phyloP scores from a whole-genome alignment of 176 grass and related monocot genomes.

The Rhynchospora pubera region DNA sequence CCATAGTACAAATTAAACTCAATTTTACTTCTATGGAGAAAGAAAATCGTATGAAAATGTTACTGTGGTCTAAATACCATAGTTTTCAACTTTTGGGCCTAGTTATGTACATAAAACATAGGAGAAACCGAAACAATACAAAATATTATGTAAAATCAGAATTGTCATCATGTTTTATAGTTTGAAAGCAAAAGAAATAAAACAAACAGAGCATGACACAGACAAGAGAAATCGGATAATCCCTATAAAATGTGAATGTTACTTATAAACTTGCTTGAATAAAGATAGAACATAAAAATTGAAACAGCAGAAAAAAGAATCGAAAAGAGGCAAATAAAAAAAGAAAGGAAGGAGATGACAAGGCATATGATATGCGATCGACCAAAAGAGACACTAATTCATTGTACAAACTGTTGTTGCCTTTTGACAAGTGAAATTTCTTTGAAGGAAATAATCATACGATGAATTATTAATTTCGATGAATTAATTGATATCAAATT shows the following conservation, averaged over 20 bases:
- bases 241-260: background rate
- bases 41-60: too few species aligned
- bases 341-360: background rate
- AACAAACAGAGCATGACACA: background rate
- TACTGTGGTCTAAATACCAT: too few species aligned
- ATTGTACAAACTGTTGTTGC: too few species aligned
- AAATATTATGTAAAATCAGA: background rate
- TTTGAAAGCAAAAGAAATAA: background rate
- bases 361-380: background rate
- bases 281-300: background rate
- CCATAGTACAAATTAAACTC: too few species aligned
- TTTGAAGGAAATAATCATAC: background rate
- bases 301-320: background rate
- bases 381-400: too few species aligned
- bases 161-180: background rate
- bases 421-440: too few species aligned
- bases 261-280: background rate
- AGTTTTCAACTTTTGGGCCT: background rate
- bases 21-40: too few species aligned
- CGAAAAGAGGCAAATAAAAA: background rate
- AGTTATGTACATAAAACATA: background rate
- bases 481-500: background rate
- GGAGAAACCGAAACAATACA: background rate
- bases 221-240: background rate
- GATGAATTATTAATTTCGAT: background rate